Conservation (phyloP, 306 rosid species). For the Pyrus communis region DNA sequence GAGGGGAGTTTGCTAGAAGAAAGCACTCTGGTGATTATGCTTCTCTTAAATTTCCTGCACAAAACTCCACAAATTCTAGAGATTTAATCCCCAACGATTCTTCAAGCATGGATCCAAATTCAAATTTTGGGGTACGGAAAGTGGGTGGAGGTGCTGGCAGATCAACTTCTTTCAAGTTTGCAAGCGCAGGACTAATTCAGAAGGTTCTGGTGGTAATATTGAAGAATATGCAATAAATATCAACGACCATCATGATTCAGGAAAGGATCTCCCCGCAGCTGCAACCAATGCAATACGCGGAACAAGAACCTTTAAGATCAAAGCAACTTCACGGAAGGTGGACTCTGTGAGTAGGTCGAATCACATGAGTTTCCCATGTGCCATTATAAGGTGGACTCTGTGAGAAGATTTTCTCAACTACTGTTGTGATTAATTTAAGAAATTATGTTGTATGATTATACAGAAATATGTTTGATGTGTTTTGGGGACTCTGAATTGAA, state of each 20-base stretch:
- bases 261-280: constrained; percentile 19
- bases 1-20: constrained; percentile 24
- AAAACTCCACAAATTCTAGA: constrained; percentile 26
- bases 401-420: too few species aligned
- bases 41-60: constrained; percentile 34
- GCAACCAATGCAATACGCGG: constrained; percentile 37
- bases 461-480: not conserved
- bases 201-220: constrained; percentile 34
- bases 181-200: constrained; percentile 27
- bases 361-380: too few species aligned
- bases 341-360: too few species aligned
- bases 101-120: constrained; percentile 23
- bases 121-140: constrained; percentile 19
- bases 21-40: constrained; percentile 33
- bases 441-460: too few species aligned
- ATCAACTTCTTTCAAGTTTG: constrained; percentile 26
- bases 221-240: constrained; percentile 28
- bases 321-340: constrained; percentile 37
- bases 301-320: constrained; percentile 44
- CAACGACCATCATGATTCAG: constrained; percentile 21
- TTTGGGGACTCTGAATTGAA: not conserved
- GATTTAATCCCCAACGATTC: constrained; percentile 25
- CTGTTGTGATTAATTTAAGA: too few species aligned
- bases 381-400: too few species aligned
- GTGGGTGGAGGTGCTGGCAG: constrained; percentile 31